These are phyloP conservation scores for Suillus sp. DNA, from an alignment of 768 basidiomycete species.

Conservation along the genomic window DNA sequence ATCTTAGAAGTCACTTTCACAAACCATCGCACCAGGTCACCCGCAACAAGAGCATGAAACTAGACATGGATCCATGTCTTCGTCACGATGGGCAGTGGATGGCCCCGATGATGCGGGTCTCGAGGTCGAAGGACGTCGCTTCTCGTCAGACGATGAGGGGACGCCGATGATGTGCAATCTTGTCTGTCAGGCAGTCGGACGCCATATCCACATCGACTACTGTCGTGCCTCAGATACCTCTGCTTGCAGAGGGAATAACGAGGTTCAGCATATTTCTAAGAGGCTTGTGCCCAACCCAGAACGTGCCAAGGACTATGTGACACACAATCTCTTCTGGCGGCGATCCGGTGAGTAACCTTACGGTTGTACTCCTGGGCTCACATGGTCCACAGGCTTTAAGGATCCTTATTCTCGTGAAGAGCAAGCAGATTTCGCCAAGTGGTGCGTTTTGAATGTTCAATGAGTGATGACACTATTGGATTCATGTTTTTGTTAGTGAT, in stretches of 20 bases:
- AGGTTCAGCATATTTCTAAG: conserved; percentile 48
- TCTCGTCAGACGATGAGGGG: conserved; percentile 56
- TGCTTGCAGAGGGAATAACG: conserved; percentile 41
- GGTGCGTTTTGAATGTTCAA: not conserved
- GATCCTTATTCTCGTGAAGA: conserved; percentile 64
- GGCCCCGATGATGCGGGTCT: conserved; percentile 49
- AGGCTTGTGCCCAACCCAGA: conserved; percentile 48
- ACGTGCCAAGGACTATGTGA: conserved; percentile 53
- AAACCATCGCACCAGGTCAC: conserved; percentile 43
- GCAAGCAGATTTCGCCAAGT: conserved; percentile 44
- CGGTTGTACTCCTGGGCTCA: not conserved
- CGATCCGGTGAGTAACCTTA: conserved; percentile 51
- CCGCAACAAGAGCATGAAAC: conserved; percentile 64
- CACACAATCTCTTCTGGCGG: conserved; percentile 58
- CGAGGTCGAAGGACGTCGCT: conserved; percentile 58
- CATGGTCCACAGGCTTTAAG: conserved; percentile 50
- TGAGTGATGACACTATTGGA: not conserved
- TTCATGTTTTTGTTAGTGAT: conserved; percentile 38
- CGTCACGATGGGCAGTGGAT: conserved; percentile 57
- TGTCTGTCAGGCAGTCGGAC: conserved; percentile 53
- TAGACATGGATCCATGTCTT: conserved; percentile 63
- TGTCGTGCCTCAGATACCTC: conserved; percentile 46
- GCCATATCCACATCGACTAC: conserved; percentile 59
- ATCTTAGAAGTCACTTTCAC: not conserved
- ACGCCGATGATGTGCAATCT: conserved; percentile 67